Percentiles rank a stretch among this genome's conserved stretches.
phyloP scores from a whole-genome alignment of 1,284 basidiomycete species.

The Amanita bisporigera region DNA sequence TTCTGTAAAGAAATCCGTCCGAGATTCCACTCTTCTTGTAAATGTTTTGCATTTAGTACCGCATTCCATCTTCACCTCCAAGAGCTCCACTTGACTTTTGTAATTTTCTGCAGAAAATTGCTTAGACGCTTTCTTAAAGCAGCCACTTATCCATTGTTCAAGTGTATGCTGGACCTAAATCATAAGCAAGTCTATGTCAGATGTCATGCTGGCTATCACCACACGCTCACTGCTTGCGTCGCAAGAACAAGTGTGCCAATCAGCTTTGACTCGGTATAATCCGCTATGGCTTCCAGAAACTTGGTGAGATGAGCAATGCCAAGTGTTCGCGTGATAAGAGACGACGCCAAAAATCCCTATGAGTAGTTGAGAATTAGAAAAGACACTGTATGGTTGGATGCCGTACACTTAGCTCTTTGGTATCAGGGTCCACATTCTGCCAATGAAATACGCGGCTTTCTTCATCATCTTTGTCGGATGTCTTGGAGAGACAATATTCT shows the following conservation, averaged over 20 bases:
- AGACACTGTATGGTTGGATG: too few species aligned
- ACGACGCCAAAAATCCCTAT: background rate
- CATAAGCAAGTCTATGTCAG: background rate
- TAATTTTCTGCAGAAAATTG: background rate
- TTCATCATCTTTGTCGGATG: background rate
- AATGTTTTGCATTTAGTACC: too few species aligned
- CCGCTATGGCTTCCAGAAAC: background rate
- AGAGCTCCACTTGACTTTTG: too few species aligned
- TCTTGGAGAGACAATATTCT: background rate
- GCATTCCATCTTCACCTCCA: too few species aligned
- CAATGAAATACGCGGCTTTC: background rate
- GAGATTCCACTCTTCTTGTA: too few species aligned
- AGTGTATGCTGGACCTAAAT: background rate
- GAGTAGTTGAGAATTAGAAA: too few species aligned
- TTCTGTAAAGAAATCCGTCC: too few species aligned
- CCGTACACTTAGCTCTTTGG: too few species aligned
- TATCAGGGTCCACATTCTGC: background rate
- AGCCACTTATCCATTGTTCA: too few species aligned
- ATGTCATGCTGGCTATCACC: background rate
- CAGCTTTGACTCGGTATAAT: background rate
- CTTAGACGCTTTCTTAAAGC: background rate
- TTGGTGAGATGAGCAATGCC: background rate
- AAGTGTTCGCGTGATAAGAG: background rate
- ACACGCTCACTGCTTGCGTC: background rate
- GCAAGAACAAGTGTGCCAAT: slow-evolving; percentile 1